Percentiles rank a stretch among this genome's conserved stretches.
Conservation (phyloP, 176 grass and related monocot species). For the Tillandsia fasciculata region DNA sequence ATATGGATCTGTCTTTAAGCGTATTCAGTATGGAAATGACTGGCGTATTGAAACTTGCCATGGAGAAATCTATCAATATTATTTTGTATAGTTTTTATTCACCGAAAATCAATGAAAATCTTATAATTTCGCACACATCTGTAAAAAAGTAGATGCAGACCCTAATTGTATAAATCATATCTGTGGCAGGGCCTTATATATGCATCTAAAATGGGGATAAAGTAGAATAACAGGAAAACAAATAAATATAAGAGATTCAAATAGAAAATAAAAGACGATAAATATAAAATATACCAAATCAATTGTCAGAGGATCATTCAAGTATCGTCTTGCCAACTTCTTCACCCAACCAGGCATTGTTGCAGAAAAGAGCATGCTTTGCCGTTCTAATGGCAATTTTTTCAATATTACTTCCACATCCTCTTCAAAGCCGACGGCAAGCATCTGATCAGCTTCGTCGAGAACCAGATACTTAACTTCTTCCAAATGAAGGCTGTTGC, state of each 20-base stretch:
- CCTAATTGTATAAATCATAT: neutral
- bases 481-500: conserved; percentile 56
- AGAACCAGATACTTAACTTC: conserved; percentile 86
- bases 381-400: conserved; percentile 49
- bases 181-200: neutral
- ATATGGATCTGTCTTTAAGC: too few species aligned
- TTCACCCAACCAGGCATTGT: conserved; percentile 99
- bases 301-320: conserved; percentile 88
- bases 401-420: conserved; percentile 98
- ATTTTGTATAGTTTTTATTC: too few species aligned
- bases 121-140: neutral
- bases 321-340: conserved; percentile 70
- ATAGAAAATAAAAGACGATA: neutral
- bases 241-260: neutral
- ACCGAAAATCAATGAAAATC: neutral
- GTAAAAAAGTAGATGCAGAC: neutral
- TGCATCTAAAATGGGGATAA: neutral
- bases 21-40: too few species aligned
- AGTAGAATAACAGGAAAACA: neutral
- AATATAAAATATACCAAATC: conserved; percentile 53
- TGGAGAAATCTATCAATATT: too few species aligned
- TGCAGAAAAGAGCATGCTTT: conserved; percentile 97
- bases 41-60: too few species aligned
- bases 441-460: conserved; percentile 98
- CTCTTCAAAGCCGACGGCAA: conserved; percentile 97